Conservation (phyloP, 352 stramenopile genomes). For the Aphanomyces euteiches region DNA sequence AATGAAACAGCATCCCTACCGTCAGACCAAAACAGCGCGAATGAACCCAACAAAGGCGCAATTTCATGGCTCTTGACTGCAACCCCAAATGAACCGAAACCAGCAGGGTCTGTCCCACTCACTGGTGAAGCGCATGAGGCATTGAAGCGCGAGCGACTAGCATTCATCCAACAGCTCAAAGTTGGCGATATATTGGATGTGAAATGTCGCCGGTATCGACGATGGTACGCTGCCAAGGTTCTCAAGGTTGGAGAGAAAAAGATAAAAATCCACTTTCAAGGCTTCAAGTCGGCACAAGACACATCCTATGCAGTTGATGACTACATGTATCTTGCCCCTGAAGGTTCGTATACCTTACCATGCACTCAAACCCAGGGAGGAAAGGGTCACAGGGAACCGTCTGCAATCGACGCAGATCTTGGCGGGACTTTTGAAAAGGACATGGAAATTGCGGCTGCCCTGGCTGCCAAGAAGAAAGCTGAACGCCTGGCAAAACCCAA, state of each 20-base stretch:
- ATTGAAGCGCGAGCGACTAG: neutral
- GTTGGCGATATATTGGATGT: constrained; percentile 18
- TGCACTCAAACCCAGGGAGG: neutral
- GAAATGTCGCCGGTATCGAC: constrained; percentile 19
- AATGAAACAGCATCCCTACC: no score
- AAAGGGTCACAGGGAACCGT: neutral
- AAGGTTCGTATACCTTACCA: constrained; percentile 9
- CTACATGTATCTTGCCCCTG: constrained; percentile 24
- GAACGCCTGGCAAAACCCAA: neutral
- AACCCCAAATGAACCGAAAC: no score
- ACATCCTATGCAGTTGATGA: neutral
- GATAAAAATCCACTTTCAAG: constrained; percentile 22
- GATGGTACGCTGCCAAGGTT: constrained; percentile 27
- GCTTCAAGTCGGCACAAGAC: constrained; percentile 17
- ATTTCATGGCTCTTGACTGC: no score
- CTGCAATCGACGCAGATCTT: neutral
- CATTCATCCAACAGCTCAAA: constrained; percentile 8
- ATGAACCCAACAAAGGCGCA: no score
- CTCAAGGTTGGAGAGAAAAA: neutral
- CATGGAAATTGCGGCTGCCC: neutral
- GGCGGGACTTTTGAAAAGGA: neutral
- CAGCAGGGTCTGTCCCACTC: neutral
- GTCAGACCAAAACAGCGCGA: no score
- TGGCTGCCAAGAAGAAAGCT: neutral
- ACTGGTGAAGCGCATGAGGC: neutral